phyloP scores from a whole-genome alignment of 1,284 basidiomycete species.

The Pascua sp. region DNA sequence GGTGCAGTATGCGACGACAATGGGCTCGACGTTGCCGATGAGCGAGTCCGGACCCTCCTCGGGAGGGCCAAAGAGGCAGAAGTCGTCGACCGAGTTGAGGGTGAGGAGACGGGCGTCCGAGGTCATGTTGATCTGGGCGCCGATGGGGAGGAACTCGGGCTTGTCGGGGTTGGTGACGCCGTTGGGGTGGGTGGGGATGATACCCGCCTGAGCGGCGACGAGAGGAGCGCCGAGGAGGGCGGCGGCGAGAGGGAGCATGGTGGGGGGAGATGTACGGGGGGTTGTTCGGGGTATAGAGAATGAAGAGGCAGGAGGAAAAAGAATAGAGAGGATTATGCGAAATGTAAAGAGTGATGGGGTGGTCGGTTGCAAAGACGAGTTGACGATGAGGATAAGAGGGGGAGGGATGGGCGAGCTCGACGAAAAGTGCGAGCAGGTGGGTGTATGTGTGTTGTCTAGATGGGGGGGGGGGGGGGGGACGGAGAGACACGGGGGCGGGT shows the following conservation, averaged over 20 bases:
- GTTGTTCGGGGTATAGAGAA: neutral
- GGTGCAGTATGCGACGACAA: constrained; percentile 44
- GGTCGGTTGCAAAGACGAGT: too few relatives aligned
- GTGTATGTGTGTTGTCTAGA: too few relatives aligned
- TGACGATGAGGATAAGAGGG: too few relatives aligned
- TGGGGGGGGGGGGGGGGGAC: too few relatives aligned
- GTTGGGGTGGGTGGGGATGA: constrained; percentile 43
- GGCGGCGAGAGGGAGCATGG: constrained; percentile 12
- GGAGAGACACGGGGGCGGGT: too few relatives aligned
- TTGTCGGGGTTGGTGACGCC: constrained; percentile 46
- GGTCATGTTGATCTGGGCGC: constrained; percentile 46
- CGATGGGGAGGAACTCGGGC: constrained; percentile 36
- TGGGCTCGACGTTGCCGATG: constrained; percentile 45
- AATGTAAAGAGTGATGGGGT: neutral
- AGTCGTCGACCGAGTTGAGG: constrained; percentile 48
- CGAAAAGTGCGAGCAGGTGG: too few relatives aligned
- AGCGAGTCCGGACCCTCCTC: constrained; percentile 35
- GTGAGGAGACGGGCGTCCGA: constrained; percentile 43
- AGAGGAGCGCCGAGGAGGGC: constrained; percentile 11
- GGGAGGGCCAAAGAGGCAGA: constrained; percentile 46
- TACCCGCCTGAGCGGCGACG: constrained; percentile 12
- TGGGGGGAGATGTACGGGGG: constrained; percentile 1
- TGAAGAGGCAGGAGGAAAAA: neutral
- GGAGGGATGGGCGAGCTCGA: too few relatives aligned
- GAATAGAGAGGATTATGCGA: neutral